Conservation (phyloP, 2,329 filamentous ascomycete species). For the Neurospora sp. region DNA sequence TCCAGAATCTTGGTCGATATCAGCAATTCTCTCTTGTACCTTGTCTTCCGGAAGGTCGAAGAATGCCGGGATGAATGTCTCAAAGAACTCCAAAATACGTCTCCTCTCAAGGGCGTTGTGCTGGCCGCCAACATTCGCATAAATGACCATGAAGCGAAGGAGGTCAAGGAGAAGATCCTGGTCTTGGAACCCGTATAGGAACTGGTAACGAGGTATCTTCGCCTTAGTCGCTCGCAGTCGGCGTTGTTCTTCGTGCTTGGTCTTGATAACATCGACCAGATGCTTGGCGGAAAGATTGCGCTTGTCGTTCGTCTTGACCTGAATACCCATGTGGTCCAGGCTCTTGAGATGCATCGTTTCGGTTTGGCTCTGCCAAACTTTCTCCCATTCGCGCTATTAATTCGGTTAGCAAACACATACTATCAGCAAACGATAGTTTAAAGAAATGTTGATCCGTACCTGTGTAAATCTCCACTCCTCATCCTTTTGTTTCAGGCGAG, state of each 20-base stretch:
- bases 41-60: slow-evolving; percentile 65
- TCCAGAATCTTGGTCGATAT: slow-evolving; percentile 58
- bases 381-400: slow-evolving; percentile 83
- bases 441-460: slow-evolving; percentile 20
- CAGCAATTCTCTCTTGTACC: slow-evolving; percentile 55
- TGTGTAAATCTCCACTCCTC: slow-evolving; percentile 97
- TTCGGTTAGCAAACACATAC: slow-evolving; percentile 5
- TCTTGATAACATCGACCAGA: slow-evolving; percentile 81
- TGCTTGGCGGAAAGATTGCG: slow-evolving; percentile 83
- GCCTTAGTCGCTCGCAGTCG: slow-evolving; percentile 55
- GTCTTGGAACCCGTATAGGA: slow-evolving; percentile 64
- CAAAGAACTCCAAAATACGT: slow-evolving; percentile 64
- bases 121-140: slow-evolving; percentile 57
- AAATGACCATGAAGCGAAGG: slow-evolving; percentile 53
- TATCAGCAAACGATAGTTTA: not conserved
- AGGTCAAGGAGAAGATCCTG: slow-evolving; percentile 55
- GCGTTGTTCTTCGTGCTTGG: slow-evolving; percentile 83
- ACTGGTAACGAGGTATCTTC: slow-evolving; percentile 59
- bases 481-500: slow-evolving; percentile 86
- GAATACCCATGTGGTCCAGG: slow-evolving; percentile 90
- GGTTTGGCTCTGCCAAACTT: slow-evolving; percentile 95
- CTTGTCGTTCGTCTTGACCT: slow-evolving; percentile 83
- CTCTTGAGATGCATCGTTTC: slow-evolving; percentile 92
- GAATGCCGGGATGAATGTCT: slow-evolving; percentile 65
- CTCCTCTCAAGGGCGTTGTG: slow-evolving; percentile 65